Base-by-base conservation (phyloP, 495 filamentous ascomycete species). In the Neurospora intermedia region DNA sequence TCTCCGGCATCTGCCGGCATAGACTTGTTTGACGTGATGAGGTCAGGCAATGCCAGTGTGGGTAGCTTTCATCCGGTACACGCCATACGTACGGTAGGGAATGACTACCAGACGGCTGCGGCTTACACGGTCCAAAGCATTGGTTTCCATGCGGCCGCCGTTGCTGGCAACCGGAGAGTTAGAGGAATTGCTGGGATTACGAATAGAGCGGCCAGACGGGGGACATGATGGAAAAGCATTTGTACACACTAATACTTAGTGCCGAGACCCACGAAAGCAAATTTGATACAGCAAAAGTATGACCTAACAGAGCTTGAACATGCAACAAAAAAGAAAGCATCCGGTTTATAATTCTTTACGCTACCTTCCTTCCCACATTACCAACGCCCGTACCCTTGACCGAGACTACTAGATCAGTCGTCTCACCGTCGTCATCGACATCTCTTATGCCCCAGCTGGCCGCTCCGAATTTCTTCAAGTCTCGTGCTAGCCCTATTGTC, bases 381-480 rank as follows among this genome's bases (percentile, higher is more conserved):
- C 96, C 96, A 66, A 99, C 93, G 27, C 96, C 96, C 77, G 88
- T 91, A 39, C 96, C 96, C 75, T 98, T 96, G 40, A 99, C 89
- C 73, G 93, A 97, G 70, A 98, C 87, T 43, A 98, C 88, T 54
- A 98, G 84, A 80, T 95, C 92, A 8, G 83, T 87, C 23, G 85
- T 84, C 45, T 86, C 88, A 71, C 91, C 89, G 15, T 90, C 92
- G 11, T 85, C 88, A 77, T 96, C 92, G 15, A 75, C 77, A 31
- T 84, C 82, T 74, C 96, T 85, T 74, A 98, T 83, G 62, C 94
- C 96, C 92, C 97, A 97, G 45, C 90, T 92, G 69, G 90, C 92
- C 16, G 90, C 90, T 54, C 95, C 94, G 78, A 98, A 97, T 43
- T 85, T 89, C 78, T 90, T 90, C 75, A 98, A 76, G 78, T 98